A percentile compares a stretch with the other conserved stretches of the same genome.
phyloP scores from a whole-genome alignment of 2,329 filamentous ascomycete genomes.

The Nothomitra cinnamomea region DNA sequence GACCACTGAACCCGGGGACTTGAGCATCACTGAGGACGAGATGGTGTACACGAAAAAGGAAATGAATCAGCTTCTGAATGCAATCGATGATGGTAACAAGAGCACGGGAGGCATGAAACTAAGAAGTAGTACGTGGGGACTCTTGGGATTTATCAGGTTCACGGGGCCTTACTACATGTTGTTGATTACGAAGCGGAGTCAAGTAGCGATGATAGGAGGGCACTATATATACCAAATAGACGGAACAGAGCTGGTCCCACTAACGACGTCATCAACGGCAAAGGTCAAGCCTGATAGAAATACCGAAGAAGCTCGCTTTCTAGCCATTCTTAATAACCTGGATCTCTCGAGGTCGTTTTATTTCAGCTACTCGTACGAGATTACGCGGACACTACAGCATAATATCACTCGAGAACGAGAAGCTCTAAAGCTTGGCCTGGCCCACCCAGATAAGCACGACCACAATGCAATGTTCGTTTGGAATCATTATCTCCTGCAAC shows the following conservation, averaged over 20 bases:
- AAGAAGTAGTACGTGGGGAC: slow-evolving; percentile 79
- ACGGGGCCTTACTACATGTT: slow-evolving; percentile 97
- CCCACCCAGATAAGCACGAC: slow-evolving; percentile 41
- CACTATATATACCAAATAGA: slow-evolving; percentile 95
- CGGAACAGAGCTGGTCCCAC: slow-evolving; percentile 74
- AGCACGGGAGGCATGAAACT: slow-evolving; percentile 77
- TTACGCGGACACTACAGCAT: slow-evolving; percentile 79
- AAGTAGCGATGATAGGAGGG: slow-evolving; percentile 87
- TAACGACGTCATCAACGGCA: slow-evolving; percentile 52
- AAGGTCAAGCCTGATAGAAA: slow-evolving; percentile 67
- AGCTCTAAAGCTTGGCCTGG: slow-evolving; percentile 46
- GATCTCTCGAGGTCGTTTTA: slow-evolving; percentile 89
- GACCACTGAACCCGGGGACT: slow-evolving; percentile 59
- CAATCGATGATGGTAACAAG: slow-evolving; percentile 90
- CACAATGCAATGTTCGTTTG: slow-evolving; percentile 96
- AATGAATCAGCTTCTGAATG: slow-evolving; percentile 82
- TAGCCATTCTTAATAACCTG: slow-evolving; percentile 76
- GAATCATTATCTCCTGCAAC: slow-evolving; percentile 79
- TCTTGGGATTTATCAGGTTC: slow-evolving; percentile 90
- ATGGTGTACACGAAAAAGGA: slow-evolving; percentile 85
- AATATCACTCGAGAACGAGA: slow-evolving; percentile 73
- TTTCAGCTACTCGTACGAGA: slow-evolving; percentile 96
- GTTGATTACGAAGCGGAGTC: slow-evolving; percentile 85
- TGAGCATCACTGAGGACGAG: slow-evolving; percentile 83
- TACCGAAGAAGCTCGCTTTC: slow-evolving; percentile 75